These are phyloP conservation scores for Plantago coronopus DNA, from an alignment of 305 asterid genomes.

Conservation along the genomic window DNA sequence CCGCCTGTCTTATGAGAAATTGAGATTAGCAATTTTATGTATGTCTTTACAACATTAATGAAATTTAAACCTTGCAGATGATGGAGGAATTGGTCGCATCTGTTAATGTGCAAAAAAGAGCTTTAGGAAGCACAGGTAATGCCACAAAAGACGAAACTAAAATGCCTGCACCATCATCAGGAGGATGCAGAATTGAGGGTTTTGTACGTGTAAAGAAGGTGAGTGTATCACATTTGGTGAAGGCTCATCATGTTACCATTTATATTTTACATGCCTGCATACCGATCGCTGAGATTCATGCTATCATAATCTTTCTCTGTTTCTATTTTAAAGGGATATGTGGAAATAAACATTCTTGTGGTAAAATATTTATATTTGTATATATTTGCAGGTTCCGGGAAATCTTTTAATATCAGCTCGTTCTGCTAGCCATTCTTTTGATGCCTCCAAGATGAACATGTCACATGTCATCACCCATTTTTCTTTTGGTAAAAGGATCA, in stretches of 20 bases:
- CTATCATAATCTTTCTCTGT: conserved; percentile 1
- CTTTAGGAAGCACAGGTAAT: conserved; percentile 40
- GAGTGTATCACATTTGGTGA: conserved; percentile 18
- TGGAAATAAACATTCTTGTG: conserved; percentile 1
- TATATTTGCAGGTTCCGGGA: conserved; percentile 77
- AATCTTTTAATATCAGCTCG: conserved; percentile 87
- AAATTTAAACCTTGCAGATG: conserved; percentile 50
- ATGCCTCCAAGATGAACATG: conserved; percentile 96
- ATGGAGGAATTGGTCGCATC: conserved; percentile 85
- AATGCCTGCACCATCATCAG: conserved; percentile 84
- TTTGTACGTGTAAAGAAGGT: conserved; percentile 97
- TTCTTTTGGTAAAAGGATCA: conserved; percentile 73
- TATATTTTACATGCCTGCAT: background rate
- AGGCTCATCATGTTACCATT: background rate
- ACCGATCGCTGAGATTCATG: background rate
- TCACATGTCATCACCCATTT: conserved; percentile 79
- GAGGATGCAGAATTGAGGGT: conserved; percentile 96
- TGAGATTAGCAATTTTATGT: background rate
- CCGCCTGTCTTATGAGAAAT: conserved; percentile 1
- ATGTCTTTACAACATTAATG: conserved; percentile 19
- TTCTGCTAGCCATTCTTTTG: conserved; percentile 91
- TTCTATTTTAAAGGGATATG: background rate
- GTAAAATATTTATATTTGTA: conserved; percentile 21
- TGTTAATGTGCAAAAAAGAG: conserved; percentile 46
- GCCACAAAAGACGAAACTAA: conserved; percentile 42